Evolutionary conservation across 2,329 filamentous ascomycete genomes (phyloP), one percentile per base, ranked within the genome.

Genomic region (Rhytidhysteron rufulum): DNA sequence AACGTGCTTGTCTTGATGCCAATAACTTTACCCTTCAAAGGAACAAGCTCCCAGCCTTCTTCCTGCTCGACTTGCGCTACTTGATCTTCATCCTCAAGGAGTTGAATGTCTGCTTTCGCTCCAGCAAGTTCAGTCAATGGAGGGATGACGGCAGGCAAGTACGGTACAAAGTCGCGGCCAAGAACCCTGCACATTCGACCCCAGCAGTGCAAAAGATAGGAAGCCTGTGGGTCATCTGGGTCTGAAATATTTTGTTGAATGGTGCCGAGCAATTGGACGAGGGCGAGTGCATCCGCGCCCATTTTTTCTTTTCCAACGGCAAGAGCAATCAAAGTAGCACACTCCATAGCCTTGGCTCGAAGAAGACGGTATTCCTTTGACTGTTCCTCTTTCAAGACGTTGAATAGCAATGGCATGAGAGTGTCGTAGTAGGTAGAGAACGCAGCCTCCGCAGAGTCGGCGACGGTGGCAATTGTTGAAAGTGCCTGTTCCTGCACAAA

Each of bases 131-230:
- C 85, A 42, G 96, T 77, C 41, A 98, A 76, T 16, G 93, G 93
- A 5, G 91, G 91, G 82, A 98, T 97, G 47, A 98, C 93, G 36
- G 82, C 90, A 27, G 85, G 82, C 39, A 98, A 76, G 74, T 94
- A 98, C 13, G 90, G 90, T 10, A 97, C 75, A 67, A 98, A 98
- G 55, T 96, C 90, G 34, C 79, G 72, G 16, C 86, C 89, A 48
- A 98, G 78, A 21, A 98, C 91, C 50, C 93, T 85, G 69, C 91
- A 97, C 93, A 98, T 98, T 35, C 93, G 83, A 38, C 93, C 93
- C 93, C 93, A 98, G 72, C 93, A 98, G 74, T 98, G 93, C 69
- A 98, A 87, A 25, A 98, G 78, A 65, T 98, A 98, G 57, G 95
- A 91, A 13, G 89, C 86, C 67, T 98, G 93, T 29, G 93, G 93